Base-by-base conservation (phyloP, 768 basidiomycete species). In the Auricularia cornea region DNA sequence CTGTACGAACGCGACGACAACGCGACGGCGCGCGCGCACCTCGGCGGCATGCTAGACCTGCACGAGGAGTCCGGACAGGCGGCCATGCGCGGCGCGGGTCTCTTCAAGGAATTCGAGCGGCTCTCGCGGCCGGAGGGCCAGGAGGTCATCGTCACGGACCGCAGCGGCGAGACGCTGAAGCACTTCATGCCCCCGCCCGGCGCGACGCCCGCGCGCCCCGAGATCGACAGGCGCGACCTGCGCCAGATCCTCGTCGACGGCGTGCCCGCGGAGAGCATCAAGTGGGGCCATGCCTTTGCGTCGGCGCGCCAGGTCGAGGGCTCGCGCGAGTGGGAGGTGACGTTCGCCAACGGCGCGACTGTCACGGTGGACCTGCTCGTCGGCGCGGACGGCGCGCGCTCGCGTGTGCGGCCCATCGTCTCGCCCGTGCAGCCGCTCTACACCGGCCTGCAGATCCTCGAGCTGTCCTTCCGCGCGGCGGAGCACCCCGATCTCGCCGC, bases 351-450 rank as follows among this genome's bases (percentile, higher is more conserved):
- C 20, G 23, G 65, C 20, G 12, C 16, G 26, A 61, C 33, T 0
- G 23, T 23, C 3, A 59, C 51, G 5, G 63, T 62, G 33, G 72
- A 71, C 60, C 44, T 75, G 59, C 61, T 76, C 52, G 65, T 78
- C 51, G 77, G 77, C 10, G 76, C 77, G 18, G 77, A 78, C 59
- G 79, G 80, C 5, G 71, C 78, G 2, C 77, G 76, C 73, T 78
- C 76, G 20, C 71, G 71, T 61, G 70, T 76, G 3, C 76, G 79
- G 16, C 65, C 70, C 4, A 66, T 77, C 60, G 62, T 79, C 32
- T 71, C 73, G 28, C 57, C 70, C 26, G 67, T 69, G 11, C 61
- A 60, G 44, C 76, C 78, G 5, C 57, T 66, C 35, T 79, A 77
- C 67, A 70, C 71, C 16, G 78, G 76, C 12, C 66, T 69, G 4